Conservation (phyloP, 768 basidiomycete genomes). For the Suillus weaverae region DNA sequence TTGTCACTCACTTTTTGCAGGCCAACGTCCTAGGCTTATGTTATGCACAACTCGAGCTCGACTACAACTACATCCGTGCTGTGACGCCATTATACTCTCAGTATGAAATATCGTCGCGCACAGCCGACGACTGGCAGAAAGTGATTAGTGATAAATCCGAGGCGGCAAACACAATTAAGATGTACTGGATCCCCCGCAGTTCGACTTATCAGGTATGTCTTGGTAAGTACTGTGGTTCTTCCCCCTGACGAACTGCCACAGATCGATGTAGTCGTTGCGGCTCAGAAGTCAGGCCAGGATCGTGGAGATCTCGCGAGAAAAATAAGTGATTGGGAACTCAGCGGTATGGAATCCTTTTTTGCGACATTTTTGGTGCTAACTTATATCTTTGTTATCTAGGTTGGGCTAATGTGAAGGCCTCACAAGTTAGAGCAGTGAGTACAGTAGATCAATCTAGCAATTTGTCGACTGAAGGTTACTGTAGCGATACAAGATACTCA, state of each 20-base stretch:
- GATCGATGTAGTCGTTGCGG: slow-evolving; percentile 38
- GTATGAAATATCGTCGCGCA: slow-evolving; percentile 39
- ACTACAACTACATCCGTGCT: slow-evolving; percentile 44
- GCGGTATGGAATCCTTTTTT: slow-evolving; percentile 21
- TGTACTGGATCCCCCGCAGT: slow-evolving; percentile 30
- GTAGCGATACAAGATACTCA: slow-evolving; percentile 38
- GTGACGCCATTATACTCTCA: slow-evolving; percentile 47
- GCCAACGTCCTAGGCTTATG: slow-evolving; percentile 42
- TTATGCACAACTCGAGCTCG: slow-evolving; percentile 49
- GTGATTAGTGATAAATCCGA: slow-evolving; percentile 32
- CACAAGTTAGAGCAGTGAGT: slow-evolving; percentile 39
- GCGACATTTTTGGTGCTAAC: not conserved
- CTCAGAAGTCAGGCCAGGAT: slow-evolving; percentile 25
- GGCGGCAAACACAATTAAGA: slow-evolving; percentile 34
- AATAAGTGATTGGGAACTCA: slow-evolving; percentile 42
- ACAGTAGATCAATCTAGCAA: not conserved
- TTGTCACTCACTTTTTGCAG: slow-evolving; percentile 20
- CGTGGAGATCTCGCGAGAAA: slow-evolving; percentile 35
- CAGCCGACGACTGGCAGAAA: slow-evolving; percentile 24
- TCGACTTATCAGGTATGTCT: slow-evolving; percentile 21
- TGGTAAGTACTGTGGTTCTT: not conserved
- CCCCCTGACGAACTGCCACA: slow-evolving; percentile 9
- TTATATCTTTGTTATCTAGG: slow-evolving; percentile 20
- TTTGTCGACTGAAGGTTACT: not conserved
- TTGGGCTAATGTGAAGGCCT: slow-evolving; percentile 32